phyloP scores from a whole-genome alignment of 768 basidiomycete species.

The button mushroom (Agaricus bisporus) region DNA sequence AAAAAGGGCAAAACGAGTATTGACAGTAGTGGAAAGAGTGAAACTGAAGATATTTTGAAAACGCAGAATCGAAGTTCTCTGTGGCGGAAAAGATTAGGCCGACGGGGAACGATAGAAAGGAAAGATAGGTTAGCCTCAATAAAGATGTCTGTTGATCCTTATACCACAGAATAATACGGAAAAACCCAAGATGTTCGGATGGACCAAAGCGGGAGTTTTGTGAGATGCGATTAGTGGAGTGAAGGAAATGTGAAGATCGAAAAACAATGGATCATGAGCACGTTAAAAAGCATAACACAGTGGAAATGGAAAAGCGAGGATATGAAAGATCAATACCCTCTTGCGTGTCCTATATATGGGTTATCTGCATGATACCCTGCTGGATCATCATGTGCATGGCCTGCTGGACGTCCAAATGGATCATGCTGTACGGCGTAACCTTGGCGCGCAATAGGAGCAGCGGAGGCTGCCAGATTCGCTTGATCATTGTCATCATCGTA shows the following conservation, averaged over 20 bases:
- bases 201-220: neutral
- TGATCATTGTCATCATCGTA: constrained; percentile 65
- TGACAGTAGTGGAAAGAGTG: neutral
- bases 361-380: constrained; percentile 12
- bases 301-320: neutral
- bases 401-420: constrained; percentile 10
- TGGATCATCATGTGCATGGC: constrained; percentile 31
- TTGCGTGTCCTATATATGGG: constrained; percentile 1
- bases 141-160: neutral
- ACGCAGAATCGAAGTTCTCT: neutral
- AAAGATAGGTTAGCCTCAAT: neutral
- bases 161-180: neutral
- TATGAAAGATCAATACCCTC: neutral
- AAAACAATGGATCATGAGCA: constrained; percentile 4
- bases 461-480: constrained; percentile 48
- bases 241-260: neutral
- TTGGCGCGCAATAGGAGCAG: constrained; percentile 45
- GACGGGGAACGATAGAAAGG: neutral
- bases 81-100: neutral
- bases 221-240: neutral
- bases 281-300: neutral
- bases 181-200: neutral
- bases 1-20: neutral
- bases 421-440: constrained; percentile 7
- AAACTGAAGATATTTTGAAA: neutral